phyloP scores from a whole-genome alignment of 176 grass and related monocot genomes.

The Saccharum spontaneum region DNA sequence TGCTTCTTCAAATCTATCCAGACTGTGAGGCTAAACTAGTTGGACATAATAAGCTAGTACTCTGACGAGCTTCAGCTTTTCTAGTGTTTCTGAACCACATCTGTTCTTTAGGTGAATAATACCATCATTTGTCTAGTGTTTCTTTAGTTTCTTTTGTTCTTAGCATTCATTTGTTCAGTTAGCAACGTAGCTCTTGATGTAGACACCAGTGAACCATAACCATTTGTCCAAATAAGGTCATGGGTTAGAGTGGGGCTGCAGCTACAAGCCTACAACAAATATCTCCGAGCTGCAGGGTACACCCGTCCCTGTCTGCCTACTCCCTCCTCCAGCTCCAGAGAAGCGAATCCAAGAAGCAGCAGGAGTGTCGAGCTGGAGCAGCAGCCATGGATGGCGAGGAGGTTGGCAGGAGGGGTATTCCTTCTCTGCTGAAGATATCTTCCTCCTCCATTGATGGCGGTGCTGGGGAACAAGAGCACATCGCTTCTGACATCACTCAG shows the following conservation, averaged over 20 bases:
- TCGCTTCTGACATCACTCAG: conserved; percentile 61
- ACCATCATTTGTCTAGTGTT: background rate
- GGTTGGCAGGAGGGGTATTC: conserved; percentile 55
- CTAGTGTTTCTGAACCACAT: background rate
- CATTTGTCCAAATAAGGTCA: background rate
- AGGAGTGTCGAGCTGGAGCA: background rate
- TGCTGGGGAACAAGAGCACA: conserved; percentile 38
- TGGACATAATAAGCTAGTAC: background rate
- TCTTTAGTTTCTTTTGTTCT: background rate
- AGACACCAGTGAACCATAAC: background rate
- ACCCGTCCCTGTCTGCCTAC: background rate
- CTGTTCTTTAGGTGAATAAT: background rate
- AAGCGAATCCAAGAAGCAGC: background rate
- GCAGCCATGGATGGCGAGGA: conserved; percentile 15
- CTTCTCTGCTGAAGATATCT: conserved; percentile 41
- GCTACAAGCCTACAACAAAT: no score
- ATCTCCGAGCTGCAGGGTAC: background rate
- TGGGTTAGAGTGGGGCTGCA: background rate
- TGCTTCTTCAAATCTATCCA: background rate
- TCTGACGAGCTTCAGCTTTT: background rate
- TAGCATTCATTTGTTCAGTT: background rate
- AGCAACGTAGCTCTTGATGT: background rate
- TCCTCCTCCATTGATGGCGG: background rate
- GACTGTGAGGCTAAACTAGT: background rate
- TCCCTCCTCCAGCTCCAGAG: background rate